Base-by-base conservation (phyloP, 2,329 filamentous ascomycete genomes). In the Fusarium musae region DNA sequence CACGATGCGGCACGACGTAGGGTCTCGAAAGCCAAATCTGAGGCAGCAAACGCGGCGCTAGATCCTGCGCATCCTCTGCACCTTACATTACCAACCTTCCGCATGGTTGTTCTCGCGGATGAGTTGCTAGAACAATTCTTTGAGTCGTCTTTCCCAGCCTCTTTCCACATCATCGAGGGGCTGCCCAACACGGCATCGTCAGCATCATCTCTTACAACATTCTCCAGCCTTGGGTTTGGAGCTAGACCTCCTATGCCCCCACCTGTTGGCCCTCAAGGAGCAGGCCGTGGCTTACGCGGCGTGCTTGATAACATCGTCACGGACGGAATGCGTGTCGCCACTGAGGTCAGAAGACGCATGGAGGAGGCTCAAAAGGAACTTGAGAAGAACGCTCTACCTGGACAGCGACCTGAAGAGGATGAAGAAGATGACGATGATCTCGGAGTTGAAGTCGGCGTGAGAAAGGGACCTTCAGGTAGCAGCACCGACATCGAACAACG, bases 281-380 rank as follows among this genome's bases (percentile, higher is more conserved):
- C 69, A 87, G 91, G 78, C 86, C 89, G 95, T 74, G 94, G 96
- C 28, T 87, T 99, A 3, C 89, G 96, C 46, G 96, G 96, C 26
- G 96, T 99, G 66, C 86, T 99, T 43, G 96, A 99, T 84, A 97
- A 97, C 77, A 98, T 99, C 77, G 96, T 98, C 73, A 97, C 93
- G 4, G 96, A 99, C 80, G 96, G 96, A 46, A 98, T 98, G 91
- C 92, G 96, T 39, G 96, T 98, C 66, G 96, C 96, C 1, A 93
- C 93, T 2, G 96, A 99, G 81, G 96, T 99, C 58, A 89, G 93
- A 74, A 90, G 95, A 77, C 89, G 95, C 49, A 97, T 98, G 92
- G 96, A 99, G 72, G 96, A 99, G 80, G 96, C 96, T 6, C 95
- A 98, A 82, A 92, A 91, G 76, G 96, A 98, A 79, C 84, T 98